Evolutionary conservation across 1,139 yeast genomes (phyloP), one percentile per base, ranked within the genome.

Genomic region (Pichia sp.): DNA sequence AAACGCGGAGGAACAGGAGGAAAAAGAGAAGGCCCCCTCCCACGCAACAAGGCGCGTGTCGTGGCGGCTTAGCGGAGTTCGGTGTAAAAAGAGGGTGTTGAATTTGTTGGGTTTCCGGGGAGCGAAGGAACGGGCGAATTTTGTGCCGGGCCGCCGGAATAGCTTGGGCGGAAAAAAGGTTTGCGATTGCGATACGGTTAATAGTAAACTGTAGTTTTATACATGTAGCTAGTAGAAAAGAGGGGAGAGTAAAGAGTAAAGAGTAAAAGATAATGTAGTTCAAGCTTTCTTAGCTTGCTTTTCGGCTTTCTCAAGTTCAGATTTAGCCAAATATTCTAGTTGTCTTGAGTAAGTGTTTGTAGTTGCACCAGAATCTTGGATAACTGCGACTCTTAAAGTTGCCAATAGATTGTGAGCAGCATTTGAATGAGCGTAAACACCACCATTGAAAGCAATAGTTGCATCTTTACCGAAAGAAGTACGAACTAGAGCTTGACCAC

Each of bases 391-490:
- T 69, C 98, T 83, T 95, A 89, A 82, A 28, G 93, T 83, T 25
- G 96, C 94, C 60, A 91, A 77, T 64, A 91, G 69, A 67, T 91
- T 91, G 68, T 91, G 97, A 36, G 96, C 98, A 49, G 98, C 98
- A 59, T 89, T 91, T 35, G 96, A 85, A 67, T 91, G 98, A 41
- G 85, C 81, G 64, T 91, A 91, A 34, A 91, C 98, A 58, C 96
- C 97, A 58, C 98, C 98, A 62, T 88, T 88, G 74, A 91, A 91
- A 3, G 95, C 97, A 57, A 85, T 84, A 31, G 97, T 88, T 39
- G 96, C 96, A 64, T 91, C 98, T 67, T 86, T 89, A 59, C 97
- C 97, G 51, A 83, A 69, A 9, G 96, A 88, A 31, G 95, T 84
- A 60, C 77, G 72, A 51, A 91, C 71, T 53, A 91, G 74, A 39